A percentile compares a stretch with the other conserved stretches of the same genome.
phyloP scores from a whole-genome alignment of 2,329 filamentous ascomycete genomes.

The Trichophyton benhamiae region DNA sequence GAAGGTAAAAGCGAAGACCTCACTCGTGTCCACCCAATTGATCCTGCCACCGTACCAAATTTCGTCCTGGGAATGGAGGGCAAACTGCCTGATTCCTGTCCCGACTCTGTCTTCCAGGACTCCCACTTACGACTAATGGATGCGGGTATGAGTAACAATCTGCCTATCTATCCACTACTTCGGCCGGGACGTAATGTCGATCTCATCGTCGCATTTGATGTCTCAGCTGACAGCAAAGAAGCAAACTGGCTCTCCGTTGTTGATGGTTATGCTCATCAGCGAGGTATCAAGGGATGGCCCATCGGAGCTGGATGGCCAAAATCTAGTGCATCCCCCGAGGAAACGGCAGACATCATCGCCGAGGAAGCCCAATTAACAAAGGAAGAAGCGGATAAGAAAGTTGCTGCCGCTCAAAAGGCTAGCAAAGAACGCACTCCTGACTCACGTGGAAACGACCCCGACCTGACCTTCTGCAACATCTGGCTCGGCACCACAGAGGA shows the following conservation, averaged over 20 bases:
- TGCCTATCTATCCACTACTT: conserved; percentile 88
- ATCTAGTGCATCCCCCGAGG: conserved; percentile 42
- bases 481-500: conserved; percentile 85
- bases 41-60: conserved; percentile 83
- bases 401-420: conserved; percentile 45
- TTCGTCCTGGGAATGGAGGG: conserved; percentile 72
- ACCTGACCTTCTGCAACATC: conserved; percentile 72
- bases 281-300: conserved; percentile 88
- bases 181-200: conserved; percentile 81
- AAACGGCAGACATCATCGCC: conserved; percentile 54
- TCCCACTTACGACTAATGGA: conserved; percentile 81
- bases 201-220: conserved; percentile 83
- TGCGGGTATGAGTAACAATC: conserved; percentile 95
- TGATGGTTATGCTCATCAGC: conserved; percentile 82
- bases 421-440: conserved; percentile 16
- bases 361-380: conserved; percentile 51
- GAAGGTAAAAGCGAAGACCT: conserved; percentile 71
- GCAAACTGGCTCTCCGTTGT: conserved; percentile 95
- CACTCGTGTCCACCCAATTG: conserved; percentile 85
- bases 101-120: conserved; percentile 58
- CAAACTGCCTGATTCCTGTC: conserved; percentile 61
- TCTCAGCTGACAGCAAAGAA: conserved; percentile 79
- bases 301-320: conserved; percentile 78
- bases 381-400: conserved; percentile 50
- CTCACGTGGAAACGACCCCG: conserved; percentile 19